Evolutionary conservation across 2,329 filamentous ascomycete genomes (phyloP).

Genomic region (Colletotrichum sp.): DNA sequence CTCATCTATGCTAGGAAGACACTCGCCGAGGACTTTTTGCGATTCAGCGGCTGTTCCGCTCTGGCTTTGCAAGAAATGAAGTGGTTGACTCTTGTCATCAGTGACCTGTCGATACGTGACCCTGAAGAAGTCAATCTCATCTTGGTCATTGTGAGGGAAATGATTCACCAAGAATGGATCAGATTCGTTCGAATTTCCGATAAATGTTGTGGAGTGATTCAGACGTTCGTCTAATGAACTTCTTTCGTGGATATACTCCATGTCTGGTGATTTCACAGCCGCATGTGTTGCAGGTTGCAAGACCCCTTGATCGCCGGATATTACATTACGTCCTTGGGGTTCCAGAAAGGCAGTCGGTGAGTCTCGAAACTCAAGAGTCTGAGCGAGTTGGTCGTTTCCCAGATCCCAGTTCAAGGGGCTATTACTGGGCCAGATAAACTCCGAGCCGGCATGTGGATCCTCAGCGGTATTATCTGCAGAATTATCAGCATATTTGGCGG

Average conservation of each 20-base stretch:
- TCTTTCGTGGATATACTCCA: background rate
- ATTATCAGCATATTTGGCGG: background rate
- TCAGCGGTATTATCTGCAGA: background rate
- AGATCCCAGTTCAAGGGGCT: background rate
- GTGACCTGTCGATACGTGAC: background rate
- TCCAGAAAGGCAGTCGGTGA: background rate
- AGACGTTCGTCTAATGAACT: background rate
- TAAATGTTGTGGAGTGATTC: background rate
- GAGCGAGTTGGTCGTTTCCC: background rate
- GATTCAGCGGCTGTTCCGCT: background rate
- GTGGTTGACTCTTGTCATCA: background rate
- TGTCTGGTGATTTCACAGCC: background rate
- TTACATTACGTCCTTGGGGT: background rate
- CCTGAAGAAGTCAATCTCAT: background rate
- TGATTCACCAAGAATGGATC: background rate
- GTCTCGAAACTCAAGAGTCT: background rate
- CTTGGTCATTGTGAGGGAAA: background rate
- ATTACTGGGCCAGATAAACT: background rate
- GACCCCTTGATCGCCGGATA: rapidly evolving
- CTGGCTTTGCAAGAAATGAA: background rate
- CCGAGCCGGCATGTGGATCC: background rate
- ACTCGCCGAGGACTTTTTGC: background rate
- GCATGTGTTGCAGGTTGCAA: background rate
- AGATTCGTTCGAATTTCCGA: background rate
- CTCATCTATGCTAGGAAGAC: background rate